Conservation (phyloP, 148 eudicot species). For the Gaultheria prostrata region DNA sequence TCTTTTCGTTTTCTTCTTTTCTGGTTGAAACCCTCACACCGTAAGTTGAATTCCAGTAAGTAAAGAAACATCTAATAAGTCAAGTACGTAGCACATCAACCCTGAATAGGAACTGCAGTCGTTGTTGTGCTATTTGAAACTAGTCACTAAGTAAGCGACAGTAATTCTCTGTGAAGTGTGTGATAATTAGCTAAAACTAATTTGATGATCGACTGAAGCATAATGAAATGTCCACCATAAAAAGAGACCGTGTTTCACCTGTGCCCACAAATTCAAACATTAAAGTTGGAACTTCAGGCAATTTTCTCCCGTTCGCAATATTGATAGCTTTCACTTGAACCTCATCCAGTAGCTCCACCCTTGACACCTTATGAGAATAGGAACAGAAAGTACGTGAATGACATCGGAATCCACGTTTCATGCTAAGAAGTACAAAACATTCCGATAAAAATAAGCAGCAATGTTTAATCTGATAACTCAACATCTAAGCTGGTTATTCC, state of each 20-base stretch:
- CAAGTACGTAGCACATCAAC: not conserved
- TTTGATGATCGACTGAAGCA: not conserved
- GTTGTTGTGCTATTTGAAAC: not conserved
- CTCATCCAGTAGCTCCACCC: conserved; percentile 91
- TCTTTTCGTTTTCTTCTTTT: not conserved
- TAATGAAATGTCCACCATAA: not conserved
- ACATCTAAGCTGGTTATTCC: not conserved
- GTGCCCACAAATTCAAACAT: conserved; percentile 96
- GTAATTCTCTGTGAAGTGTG: not conserved
- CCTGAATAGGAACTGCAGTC: not conserved
- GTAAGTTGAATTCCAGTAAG: not conserved
- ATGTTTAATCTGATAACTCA: not conserved
- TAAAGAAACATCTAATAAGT: not conserved
- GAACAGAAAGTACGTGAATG: conserved; percentile 8
- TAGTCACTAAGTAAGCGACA: not conserved
- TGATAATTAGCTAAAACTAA: not conserved
- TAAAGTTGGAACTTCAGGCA: conserved; percentile 84
- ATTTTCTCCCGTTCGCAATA: conserved; percentile 74
- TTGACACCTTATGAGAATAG: conserved; percentile 57
- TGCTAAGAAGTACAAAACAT: not conserved
- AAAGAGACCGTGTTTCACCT: conserved; percentile 43
- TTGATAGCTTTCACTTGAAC: conserved; percentile 92
- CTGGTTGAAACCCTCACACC: not conserved
- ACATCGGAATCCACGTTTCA: not conserved
- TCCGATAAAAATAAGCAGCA: not conserved